phyloP scores from a whole-genome alignment of 139 green algal species.

The Astrephomene gubernaculifera region DNA sequence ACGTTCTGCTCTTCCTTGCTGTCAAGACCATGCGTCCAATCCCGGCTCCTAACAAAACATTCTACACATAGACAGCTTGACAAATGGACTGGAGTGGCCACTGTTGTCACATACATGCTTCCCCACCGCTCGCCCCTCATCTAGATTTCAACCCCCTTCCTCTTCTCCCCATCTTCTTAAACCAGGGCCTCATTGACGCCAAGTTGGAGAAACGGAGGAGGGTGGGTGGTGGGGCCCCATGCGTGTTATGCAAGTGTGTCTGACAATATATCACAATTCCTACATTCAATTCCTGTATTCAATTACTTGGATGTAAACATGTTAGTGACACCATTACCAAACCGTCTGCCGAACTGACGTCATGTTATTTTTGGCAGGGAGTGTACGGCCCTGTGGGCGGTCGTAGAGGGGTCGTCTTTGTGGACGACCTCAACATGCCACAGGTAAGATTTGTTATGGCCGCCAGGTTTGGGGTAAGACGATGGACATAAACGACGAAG shows the following conservation, averaged over 20 bases:
- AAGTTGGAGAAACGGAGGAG: conserved; percentile 83
- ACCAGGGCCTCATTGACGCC: conserved; percentile 68
- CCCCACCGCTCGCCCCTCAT: not conserved
- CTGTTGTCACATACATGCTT: not conserved
- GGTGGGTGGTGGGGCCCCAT: conserved; percentile 45
- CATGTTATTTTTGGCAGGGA: too few relatives aligned
- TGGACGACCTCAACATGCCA: conserved; percentile 86
- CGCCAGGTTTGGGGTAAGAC: too few relatives aligned
- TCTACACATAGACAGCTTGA: not conserved
- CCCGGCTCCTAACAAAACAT: too few relatives aligned
- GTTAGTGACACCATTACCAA: too few relatives aligned
- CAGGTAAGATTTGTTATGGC: too few relatives aligned
- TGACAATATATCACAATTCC: too few relatives aligned
- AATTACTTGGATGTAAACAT: too few relatives aligned
- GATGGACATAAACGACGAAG: too few relatives aligned
- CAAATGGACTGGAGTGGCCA: not conserved
- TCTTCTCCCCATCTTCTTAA: not conserved
- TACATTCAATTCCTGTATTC: too few relatives aligned
- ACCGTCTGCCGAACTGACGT: too few relatives aligned
- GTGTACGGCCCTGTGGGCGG: conserved; percentile 61
- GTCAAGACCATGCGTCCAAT: too few relatives aligned
- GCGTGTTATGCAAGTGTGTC: not conserved
- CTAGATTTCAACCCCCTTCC: not conserved
- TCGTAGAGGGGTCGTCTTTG: conserved; percentile 64
- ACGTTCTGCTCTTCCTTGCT: not conserved